phyloP scores from a whole-genome alignment of 306 rosid genomes.

The Acacia confusa region DNA sequence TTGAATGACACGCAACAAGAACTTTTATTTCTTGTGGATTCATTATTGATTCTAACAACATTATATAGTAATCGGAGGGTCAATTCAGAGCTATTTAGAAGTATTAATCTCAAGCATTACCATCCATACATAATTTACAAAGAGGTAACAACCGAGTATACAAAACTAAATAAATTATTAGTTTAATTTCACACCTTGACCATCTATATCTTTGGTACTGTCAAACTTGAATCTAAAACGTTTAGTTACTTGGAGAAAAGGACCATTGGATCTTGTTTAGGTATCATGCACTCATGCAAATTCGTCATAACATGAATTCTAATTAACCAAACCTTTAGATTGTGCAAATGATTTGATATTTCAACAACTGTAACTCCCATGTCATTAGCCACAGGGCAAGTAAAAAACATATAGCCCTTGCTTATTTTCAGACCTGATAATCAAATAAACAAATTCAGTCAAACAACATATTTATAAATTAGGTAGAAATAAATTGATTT shows the following conservation, averaged over 20 bases:
- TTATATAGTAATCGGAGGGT: background rate
- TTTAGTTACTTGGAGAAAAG: too few relatives aligned
- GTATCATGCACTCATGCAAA: slow-evolving; percentile 2
- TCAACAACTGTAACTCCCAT: slow-evolving; percentile 62
- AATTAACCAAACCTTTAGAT: slow-evolving; percentile 66
- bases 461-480: slow-evolving; percentile 24
- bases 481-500: slow-evolving; percentile 23
- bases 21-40: slow-evolving; percentile 1
- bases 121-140: slow-evolving; percentile 5
- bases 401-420: slow-evolving; percentile 79
- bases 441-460: slow-evolving; percentile 25
- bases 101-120: background rate
- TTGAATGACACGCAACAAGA: too few relatives aligned
- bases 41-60: background rate
- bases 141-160: background rate
- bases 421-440: slow-evolving; percentile 82
- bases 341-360: slow-evolving; percentile 61
- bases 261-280: too few relatives aligned
- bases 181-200: background rate
- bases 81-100: slow-evolving; percentile 8
- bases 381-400: slow-evolving; percentile 74
- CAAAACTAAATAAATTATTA: background rate
- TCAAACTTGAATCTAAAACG: too few relatives aligned
- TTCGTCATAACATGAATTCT: slow-evolving; percentile 6
- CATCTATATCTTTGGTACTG: too few relatives aligned